Percentiles rank a stretch among this genome's conserved stretches.
Conservation (phyloP, 345 rosid species). For the Citropsis articulata region DNA sequence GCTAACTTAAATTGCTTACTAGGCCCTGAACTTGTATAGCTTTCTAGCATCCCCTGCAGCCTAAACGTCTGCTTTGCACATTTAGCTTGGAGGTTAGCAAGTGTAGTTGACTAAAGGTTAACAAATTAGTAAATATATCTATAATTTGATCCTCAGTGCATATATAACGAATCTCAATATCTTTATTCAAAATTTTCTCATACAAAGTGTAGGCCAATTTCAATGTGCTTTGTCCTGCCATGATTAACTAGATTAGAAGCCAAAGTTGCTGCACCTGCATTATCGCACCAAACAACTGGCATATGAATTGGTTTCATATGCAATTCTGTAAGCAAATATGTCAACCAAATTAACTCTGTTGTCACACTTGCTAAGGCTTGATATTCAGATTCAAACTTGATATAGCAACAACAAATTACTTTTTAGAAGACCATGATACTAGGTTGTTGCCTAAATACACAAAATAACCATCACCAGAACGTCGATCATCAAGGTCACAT, state of each 20-base stretch:
- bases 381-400: not conserved
- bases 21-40: too few relatives aligned
- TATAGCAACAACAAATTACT: not conserved
- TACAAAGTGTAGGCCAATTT: not conserved
- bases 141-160: too few relatives aligned
- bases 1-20: too few relatives aligned
- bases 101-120: not conserved
- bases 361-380: not conserved
- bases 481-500: not conserved
- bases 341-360: not conserved
- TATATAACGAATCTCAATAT: not conserved
- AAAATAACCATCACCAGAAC: not conserved
- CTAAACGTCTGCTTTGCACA: too few relatives aligned
- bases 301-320: not conserved
- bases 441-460: not conserved
- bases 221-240: not conserved
- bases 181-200: not conserved
- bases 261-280: not conserved
- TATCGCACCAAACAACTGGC: not conserved
- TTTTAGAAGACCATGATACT: not conserved
- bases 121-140: not conserved
- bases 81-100: too few relatives aligned
- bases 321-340: not conserved
- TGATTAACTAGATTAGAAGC: not conserved
- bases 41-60: too few relatives aligned